Percentiles rank a stretch among this genome's conserved stretches.
These are phyloP conservation scores for Coemansia sp. DNA, from an alignment of 192 early-diverging fungal genomes.

Conservation along the genomic window DNA sequence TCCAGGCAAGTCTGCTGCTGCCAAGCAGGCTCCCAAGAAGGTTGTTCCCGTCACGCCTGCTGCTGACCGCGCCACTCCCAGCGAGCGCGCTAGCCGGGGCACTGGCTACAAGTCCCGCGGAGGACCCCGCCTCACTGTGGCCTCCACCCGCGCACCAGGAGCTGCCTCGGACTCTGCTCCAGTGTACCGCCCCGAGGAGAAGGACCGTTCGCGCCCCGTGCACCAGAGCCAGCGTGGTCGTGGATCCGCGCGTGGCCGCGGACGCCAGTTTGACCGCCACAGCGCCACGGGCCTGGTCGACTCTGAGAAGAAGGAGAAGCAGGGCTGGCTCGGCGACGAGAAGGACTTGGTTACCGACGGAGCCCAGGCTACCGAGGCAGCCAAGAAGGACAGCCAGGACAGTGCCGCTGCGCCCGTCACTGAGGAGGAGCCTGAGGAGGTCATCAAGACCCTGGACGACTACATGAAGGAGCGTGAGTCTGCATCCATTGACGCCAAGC, in stretches of 20 bases:
- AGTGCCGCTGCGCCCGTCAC: slow-evolving; percentile 35
- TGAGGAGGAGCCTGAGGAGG: slow-evolving; percentile 71
- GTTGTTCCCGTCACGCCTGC: slow-evolving; percentile 10
- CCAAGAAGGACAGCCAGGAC: slow-evolving; percentile 45
- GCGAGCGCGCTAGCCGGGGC: slow-evolving; percentile 15
- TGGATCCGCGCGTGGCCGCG: slow-evolving; percentile 57
- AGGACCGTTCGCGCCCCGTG: slow-evolving; percentile 40
- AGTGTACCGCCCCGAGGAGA: slow-evolving; percentile 31
- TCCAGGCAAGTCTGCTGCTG: slow-evolving; percentile 9
- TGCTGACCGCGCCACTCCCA: slow-evolving; percentile 24
- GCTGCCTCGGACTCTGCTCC: slow-evolving; percentile 10
- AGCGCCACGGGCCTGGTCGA: slow-evolving; percentile 73
- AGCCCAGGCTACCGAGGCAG: slow-evolving; percentile 39
- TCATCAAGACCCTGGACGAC: slow-evolving; percentile 82
- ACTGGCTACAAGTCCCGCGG: slow-evolving; percentile 24
- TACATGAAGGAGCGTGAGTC: slow-evolving; percentile 73
- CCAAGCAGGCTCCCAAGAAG: slow-evolving; percentile 42
- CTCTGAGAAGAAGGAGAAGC: slow-evolving; percentile 88
- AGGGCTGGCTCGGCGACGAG: slow-evolving; percentile 68
- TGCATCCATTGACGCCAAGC: slow-evolving; percentile 56
- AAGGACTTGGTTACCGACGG: slow-evolving; percentile 36
- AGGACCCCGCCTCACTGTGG: slow-evolving; percentile 28
- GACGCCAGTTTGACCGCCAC: slow-evolving; percentile 83
- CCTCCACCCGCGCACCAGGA: slow-evolving; percentile 16
- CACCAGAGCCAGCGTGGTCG: slow-evolving; percentile 55